Evolutionary conservation across 2,329 filamentous ascomycete species (phyloP).

Genomic region (Fusarium cyanostomum): DNA sequence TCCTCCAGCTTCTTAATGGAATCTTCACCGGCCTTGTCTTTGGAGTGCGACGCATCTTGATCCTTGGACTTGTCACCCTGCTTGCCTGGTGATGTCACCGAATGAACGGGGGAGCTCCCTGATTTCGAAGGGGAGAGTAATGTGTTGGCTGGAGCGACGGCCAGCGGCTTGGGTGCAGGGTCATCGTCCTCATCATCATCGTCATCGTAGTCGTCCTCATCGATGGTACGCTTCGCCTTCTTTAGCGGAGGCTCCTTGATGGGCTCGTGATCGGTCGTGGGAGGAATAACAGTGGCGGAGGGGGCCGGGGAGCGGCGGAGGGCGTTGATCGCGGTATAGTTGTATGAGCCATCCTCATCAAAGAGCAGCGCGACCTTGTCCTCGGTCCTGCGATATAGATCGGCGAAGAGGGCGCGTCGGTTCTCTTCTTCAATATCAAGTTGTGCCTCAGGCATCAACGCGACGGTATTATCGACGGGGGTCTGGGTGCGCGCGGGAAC

Average conservation of each 20-base stretch:
- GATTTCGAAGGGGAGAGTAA: slow-evolving; percentile 76
- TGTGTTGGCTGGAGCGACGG: slow-evolving; percentile 62
- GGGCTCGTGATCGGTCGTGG: slow-evolving; percentile 67
- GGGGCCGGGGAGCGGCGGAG: slow-evolving; percentile 56
- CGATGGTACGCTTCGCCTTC: slow-evolving; percentile 79
- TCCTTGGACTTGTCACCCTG: slow-evolving; percentile 63
- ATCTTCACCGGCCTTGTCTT: slow-evolving; percentile 80
- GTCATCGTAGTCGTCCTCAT: slow-evolving; percentile 87
- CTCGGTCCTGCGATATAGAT: slow-evolving; percentile 81
- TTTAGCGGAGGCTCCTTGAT: slow-evolving; percentile 73
- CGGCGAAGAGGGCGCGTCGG: slow-evolving; percentile 77
- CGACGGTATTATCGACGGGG: slow-evolving; percentile 59
- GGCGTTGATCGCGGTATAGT: slow-evolving; percentile 62
- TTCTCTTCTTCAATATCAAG: slow-evolving; percentile 73
- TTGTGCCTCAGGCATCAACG: slow-evolving; percentile 69
- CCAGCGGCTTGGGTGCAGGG: slow-evolving; percentile 61
- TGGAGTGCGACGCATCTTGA: slow-evolving; percentile 58
- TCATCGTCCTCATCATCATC: slow-evolving; percentile 81
- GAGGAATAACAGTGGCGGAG: slow-evolving; percentile 57
- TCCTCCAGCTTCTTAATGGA: slow-evolving; percentile 93
- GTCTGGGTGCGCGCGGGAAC: slow-evolving; percentile 61
- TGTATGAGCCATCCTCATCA: slow-evolving; percentile 63
- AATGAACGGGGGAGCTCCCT: slow-evolving; percentile 72
- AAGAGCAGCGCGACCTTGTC: slow-evolving; percentile 82
- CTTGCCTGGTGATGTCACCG: slow-evolving; percentile 68